Percentiles rank a stretch among this genome's conserved stretches.
Evolutionary conservation across 768 basidiomycete genomes (phyloP).

Genomic region (Phaffia tasmanica): DNA sequence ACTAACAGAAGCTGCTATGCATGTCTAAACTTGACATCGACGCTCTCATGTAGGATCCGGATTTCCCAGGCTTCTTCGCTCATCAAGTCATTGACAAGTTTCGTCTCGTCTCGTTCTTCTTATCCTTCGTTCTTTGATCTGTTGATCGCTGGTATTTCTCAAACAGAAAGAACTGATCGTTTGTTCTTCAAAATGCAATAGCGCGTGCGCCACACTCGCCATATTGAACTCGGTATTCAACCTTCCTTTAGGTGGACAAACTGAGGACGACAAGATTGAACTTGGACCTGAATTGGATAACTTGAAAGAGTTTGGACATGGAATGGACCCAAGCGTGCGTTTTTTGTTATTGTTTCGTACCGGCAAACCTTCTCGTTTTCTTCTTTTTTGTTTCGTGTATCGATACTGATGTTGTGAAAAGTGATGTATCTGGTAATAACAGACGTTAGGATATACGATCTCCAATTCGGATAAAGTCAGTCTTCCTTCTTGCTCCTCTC

Average conservation of each 20-base stretch:
- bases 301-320: constrained; percentile 62
- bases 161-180: background rate
- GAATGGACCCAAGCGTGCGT: constrained; percentile 52
- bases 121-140: background rate
- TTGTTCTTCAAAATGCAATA: constrained; percentile 62
- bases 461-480: constrained; percentile 38
- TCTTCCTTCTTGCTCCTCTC: background rate
- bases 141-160: constrained; percentile 8
- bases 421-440: constrained; percentile 37
- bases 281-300: constrained; percentile 53
- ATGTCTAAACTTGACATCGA: background rate
- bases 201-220: constrained; percentile 91
- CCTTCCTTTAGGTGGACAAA: constrained; percentile 27
- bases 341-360: no score
- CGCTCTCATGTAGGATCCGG: constrained; percentile 47
- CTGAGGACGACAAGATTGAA: constrained; percentile 29
- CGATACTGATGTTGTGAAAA: no score
- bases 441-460: constrained; percentile 38
- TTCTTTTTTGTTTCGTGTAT: no score
- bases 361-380: no score
- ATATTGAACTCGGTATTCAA: constrained; percentile 69
- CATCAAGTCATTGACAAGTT: background rate
- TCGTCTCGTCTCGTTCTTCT: no score
- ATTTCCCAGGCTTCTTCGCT: constrained; percentile 75
- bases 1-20: background rate